Base-by-base conservation (phyloP, 2,329 filamentous ascomycete genomes). In the Neophaeococcomyces mojaviensis region DNA sequence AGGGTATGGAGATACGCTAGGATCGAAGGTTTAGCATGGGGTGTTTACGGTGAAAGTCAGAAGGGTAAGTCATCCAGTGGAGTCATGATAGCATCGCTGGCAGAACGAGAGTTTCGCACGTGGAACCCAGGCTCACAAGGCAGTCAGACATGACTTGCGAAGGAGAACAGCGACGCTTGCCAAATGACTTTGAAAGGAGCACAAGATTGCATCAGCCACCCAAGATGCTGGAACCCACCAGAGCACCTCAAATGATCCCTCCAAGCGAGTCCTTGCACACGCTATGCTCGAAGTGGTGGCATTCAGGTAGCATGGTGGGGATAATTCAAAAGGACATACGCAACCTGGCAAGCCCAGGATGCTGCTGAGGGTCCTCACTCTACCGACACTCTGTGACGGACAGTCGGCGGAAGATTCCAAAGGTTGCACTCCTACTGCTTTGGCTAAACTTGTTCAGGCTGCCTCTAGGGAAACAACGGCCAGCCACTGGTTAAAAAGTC, bases 31-130 rank as follows among this genome's bases (percentile, higher is more conserved):
- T 15, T 20, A 30, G 18, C 24, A n/a, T n/a, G n/a, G n/a, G n/a
- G n/a, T n/a, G n/a, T n/a, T n/a, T n/a, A 16, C 32, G 32, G 41
- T 44, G 33, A 37, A 33, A 18, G 28, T 15, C 35, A 6, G 32
- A 7, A 22, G 20, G 18, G 7, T 28, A 44, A 44, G 41, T 44
- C 41, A 44, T 13, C 41, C 26, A 20, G 41, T 44, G 41, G 41
- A 44, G 41, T 44, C n/a, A 18, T 19, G 19, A 18, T 41, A 10
- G 38, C 20, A 19, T 6, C 33, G 19, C 6, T 35, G 33, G 35
- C 38, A 40, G 22, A 13, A 40, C 38, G 20, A 30, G 10, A 28
- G 38, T 40, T 16, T 20, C 38, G 38, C 20, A 28, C 38, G 38
- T 39, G 36, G 37, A 39, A 39, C 37, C 16, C 37, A 26, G 5